Percentiles rank a stretch among this genome's conserved stretches.
These are phyloP conservation scores for Rhazya stricta DNA, from an alignment of 257 asterid genomes.

Conservation along the genomic window DNA sequence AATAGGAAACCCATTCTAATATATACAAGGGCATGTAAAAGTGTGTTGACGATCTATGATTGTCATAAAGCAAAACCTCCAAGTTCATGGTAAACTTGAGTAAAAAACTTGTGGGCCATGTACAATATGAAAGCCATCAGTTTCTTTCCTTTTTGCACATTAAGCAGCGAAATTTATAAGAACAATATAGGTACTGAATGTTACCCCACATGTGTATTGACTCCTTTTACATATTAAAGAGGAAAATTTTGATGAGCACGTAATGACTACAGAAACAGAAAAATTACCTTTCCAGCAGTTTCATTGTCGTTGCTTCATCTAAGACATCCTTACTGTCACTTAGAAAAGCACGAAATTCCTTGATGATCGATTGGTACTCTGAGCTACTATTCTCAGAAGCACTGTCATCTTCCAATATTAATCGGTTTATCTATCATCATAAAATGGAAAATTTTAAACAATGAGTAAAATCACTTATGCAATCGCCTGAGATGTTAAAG, in stretches of 20 bases:
- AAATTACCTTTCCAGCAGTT: conserved; percentile 78
- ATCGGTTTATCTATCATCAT: conserved; percentile 62
- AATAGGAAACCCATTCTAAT: neutral
- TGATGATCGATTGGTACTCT: conserved; percentile 69
- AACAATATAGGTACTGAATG: neutral
- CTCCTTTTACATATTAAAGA: neutral
- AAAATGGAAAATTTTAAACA: conserved; percentile 19
- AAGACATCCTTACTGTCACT: conserved; percentile 93
- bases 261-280: conserved; percentile 19
- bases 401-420: conserved; percentile 82
- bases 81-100: neutral
- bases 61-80: neutral
- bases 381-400: conserved; percentile 45
- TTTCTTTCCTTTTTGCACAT: neutral
- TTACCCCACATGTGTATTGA: neutral
- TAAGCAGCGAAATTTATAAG: neutral
- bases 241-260: conserved; percentile 3
- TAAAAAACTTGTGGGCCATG: neutral
- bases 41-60: neutral
- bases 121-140: neutral
- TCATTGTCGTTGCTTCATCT: conserved; percentile 96
- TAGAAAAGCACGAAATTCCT: conserved; percentile 83
- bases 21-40: neutral
- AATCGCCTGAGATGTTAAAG: neutral
- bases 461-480: neutral